Evolutionary conservation across 805 yeast genomes (phyloP).

Genomic region (Hanseniaspora mollemarum): DNA sequence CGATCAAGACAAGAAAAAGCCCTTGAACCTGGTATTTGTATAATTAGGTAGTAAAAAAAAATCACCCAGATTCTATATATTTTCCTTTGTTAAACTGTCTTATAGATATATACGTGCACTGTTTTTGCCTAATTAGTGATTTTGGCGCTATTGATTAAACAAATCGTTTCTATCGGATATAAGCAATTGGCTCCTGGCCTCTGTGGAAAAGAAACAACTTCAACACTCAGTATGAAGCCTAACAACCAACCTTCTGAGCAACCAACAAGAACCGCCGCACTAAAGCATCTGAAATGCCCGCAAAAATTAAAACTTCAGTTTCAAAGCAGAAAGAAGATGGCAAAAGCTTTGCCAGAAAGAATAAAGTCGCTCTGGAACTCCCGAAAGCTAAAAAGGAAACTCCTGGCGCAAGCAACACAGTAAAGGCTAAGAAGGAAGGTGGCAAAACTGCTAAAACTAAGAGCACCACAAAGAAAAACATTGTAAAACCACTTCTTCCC

Average conservation of each 20-base stretch:
- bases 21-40: background rate
- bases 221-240: background rate
- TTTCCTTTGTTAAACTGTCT: no score
- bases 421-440: background rate
- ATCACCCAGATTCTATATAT: no score
- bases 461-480: background rate
- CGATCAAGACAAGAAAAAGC: background rate
- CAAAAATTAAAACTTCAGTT: background rate
- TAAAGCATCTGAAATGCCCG: background rate
- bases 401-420: background rate
- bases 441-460: background rate
- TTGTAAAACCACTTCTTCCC: background rate
- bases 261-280: background rate
- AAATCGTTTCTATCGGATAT: no score
- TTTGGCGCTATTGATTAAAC: no score
- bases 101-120: no score
- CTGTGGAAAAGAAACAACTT: no score
- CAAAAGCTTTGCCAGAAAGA: conserved; percentile 1
- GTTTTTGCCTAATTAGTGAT: no score
- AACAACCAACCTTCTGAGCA: background rate
- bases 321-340: background rate
- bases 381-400: conserved; percentile 3
- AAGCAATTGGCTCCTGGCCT: no score
- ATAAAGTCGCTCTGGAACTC: conserved; percentile 1
- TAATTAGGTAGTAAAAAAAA: no score